These are phyloP conservation scores for Babesia ovis DNA, from an alignment of 169 alveolate species.

Conservation along the genomic window DNA sequence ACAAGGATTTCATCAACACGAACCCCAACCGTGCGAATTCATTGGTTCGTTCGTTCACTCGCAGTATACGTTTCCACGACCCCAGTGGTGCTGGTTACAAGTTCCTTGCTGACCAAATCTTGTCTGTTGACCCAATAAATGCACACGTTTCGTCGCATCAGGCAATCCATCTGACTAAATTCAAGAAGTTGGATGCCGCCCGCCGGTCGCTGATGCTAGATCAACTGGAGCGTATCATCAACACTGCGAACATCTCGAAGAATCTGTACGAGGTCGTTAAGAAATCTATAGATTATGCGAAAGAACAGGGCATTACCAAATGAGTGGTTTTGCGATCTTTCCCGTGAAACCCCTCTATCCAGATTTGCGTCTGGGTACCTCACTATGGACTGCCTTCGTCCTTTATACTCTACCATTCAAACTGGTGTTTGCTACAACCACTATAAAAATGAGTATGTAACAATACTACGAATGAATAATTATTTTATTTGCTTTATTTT, in stretches of 20 bases:
- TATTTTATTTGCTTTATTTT: too few relatives aligned
- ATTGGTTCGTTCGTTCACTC: constrained; percentile 78
- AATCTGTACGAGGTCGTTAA: constrained; percentile 72
- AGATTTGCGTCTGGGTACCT: too few relatives aligned
- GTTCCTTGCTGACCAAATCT: constrained; percentile 79
- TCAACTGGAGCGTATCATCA: constrained; percentile 67
- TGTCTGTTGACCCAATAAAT: constrained; percentile 76
- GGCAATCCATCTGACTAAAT: constrained; percentile 67
- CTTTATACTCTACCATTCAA: too few relatives aligned
- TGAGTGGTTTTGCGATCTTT: too few relatives aligned
- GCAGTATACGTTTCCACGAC: constrained; percentile 74
- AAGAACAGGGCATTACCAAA: constrained; percentile 14
- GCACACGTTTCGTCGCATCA: constrained; percentile 78
- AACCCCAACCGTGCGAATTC: constrained; percentile 80
- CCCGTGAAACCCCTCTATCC: too few relatives aligned
- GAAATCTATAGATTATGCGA: constrained; percentile 53
- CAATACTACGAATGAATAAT: too few relatives aligned
- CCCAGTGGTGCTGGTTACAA: constrained; percentile 82
- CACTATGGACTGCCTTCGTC: too few relatives aligned
- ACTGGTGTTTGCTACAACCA: too few relatives aligned
- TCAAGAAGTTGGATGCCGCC: constrained; percentile 69
- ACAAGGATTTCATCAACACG: constrained; percentile 70
- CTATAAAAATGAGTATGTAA: too few relatives aligned
- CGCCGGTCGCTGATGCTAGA: constrained; percentile 69
- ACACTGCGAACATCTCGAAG: constrained; percentile 67